Evolutionary conservation across 2,329 filamentous ascomycete species (phyloP), one percentile per base, ranked within the genome.

Genomic region (Hypoxylon sp.): DNA sequence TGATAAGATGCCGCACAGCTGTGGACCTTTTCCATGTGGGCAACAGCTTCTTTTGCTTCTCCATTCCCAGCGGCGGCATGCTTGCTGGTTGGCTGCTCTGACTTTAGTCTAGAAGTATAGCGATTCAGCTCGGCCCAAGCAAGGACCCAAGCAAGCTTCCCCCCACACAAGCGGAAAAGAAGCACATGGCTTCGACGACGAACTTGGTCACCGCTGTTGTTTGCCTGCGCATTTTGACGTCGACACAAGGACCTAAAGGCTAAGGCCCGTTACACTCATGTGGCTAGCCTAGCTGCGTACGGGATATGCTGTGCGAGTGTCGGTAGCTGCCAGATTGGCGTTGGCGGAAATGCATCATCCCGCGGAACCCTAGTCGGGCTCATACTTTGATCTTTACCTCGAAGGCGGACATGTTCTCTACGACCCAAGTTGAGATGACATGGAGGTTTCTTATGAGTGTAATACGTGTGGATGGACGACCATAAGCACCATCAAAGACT

Each of bases 1-100:
- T 58, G 63, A 66, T 66, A 66, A 66, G 63, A 60, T 60, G 55
- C 58, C 58, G 55, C 55, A 47, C 38, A 27, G 13, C 53, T 55
- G 38, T 35, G 31, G 31, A 6, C 29, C 29, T 33, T 33, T 3
- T n/a, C 1, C 5, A 4, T 4, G 27, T 56, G 59, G 48, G 50
- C 46, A 62, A 38, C 49, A 66, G 48, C 57, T 59, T 62, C 49
- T 42, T n/a, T n/a, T 47, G 46, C 40, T 46, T 49, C 42, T 60
- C 54, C 20, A 58, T 60, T 48, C 53, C 53, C 55, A 55, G n/a
- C n/a, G n/a, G n/a, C n/a, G n/a, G n/a, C n/a, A n/a, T 10, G 31
- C 8, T 24, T 11, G 42, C 18, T 57, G 49, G 50, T 58, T 63
- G 49, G 60, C 20, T 48, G n/a, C n/a, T n/a, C n/a, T n/a, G 24